Conservation (phyloP, 2,329 filamentous ascomycete species). For the Cordyceps tenuipes region DNA sequence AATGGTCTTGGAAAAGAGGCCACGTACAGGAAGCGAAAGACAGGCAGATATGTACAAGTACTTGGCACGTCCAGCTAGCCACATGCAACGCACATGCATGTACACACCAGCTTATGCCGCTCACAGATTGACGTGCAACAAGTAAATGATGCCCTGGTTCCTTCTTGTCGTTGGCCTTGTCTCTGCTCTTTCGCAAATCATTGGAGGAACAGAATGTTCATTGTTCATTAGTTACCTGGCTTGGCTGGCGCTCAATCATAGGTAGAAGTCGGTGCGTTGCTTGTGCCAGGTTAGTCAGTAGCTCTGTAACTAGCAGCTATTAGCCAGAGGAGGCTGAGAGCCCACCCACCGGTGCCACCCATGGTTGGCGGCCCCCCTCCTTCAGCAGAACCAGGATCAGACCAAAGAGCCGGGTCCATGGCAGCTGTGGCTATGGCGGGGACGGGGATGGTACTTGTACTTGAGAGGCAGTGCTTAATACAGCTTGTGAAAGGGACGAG, state of each 20-base stretch:
- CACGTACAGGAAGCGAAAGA: not conserved
- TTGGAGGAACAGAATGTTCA: not conserved
- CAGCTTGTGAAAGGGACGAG: not conserved
- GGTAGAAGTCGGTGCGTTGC: not conserved
- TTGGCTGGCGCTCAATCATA: not conserved
- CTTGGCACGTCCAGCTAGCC: not conserved
- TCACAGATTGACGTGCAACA: not conserved
- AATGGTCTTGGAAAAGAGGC: not conserved
- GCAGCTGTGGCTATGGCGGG: not conserved
- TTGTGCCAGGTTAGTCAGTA: too few relatives aligned
- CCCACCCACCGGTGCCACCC: not conserved
- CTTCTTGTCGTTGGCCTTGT: not conserved
- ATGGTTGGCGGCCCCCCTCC: not conserved
- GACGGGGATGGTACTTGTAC: not conserved
- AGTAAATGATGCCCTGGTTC: not conserved
- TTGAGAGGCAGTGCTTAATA: not conserved
- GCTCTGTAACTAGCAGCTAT: not conserved
- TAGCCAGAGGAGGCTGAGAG: not conserved
- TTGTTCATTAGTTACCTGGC: not conserved
- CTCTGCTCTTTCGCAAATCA: not conserved
- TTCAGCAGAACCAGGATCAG: conserved; percentile 9
- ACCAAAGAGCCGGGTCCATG: not conserved
- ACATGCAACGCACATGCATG: not conserved
- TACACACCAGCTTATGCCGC: not conserved
- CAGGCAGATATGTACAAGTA: not conserved